These are phyloP conservation scores for Penicillium alfredii DNA, from an alignment of 495 filamentous ascomycete genomes.

Conservation along the genomic window DNA sequence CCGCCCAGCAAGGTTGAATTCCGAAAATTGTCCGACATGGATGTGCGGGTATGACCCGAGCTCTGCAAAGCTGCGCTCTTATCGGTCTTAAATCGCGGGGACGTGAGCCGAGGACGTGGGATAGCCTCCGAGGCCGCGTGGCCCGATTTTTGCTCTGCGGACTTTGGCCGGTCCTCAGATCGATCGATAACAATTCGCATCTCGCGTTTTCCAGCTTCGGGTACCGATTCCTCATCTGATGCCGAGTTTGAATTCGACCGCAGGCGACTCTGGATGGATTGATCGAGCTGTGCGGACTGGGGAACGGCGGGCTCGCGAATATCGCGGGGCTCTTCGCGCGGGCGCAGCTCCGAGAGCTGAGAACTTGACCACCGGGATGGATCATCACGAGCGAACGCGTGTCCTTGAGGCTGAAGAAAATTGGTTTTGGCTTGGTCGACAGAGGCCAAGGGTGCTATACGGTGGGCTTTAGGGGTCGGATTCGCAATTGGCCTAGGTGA, in stretches of 20 bases:
- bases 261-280: constrained; percentile 28
- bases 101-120: constrained; percentile 79
- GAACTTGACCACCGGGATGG: constrained; percentile 42
- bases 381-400: constrained; percentile 21
- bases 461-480: constrained; percentile 28
- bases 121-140: constrained; percentile 68
- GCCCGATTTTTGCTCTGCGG: constrained; percentile 50
- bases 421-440: constrained; percentile 34
- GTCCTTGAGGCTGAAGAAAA: constrained; percentile 21
- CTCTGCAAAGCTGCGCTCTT: constrained; percentile 77
- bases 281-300: constrained; percentile 22
- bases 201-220: constrained; percentile 37
- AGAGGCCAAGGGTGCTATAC: constrained; percentile 24
- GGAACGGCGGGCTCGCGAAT: constrained; percentile 27
- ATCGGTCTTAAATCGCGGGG: constrained; percentile 70
- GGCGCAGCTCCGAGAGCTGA: constrained; percentile 42
- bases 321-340: constrained; percentile 24
- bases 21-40: constrained; percentile 48
- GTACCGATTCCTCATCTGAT: constrained; percentile 42
- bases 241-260: constrained; percentile 62
- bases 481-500: constrained; percentile 47
- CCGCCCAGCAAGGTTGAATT: constrained; percentile 39
- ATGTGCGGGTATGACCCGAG: constrained; percentile 55
- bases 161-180: constrained; percentile 60
- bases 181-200: constrained; percentile 84